phyloP scores from a whole-genome alignment of 495 filamentous ascomycete genomes.

The Aspergillus asperescens region DNA sequence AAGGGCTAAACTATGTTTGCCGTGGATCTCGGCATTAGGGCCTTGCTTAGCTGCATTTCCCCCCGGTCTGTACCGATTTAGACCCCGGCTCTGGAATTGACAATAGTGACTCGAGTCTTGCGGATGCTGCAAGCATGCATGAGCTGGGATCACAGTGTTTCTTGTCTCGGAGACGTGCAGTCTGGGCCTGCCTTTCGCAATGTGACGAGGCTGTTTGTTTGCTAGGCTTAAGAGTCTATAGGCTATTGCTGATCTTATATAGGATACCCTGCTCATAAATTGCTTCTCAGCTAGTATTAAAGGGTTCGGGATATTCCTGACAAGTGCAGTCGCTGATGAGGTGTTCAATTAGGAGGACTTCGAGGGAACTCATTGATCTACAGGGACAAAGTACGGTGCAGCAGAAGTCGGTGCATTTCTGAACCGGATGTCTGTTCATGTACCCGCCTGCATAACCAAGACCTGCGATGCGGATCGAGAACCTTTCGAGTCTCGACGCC shows the following conservation, averaged over 20 bases:
- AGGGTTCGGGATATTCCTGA: not conserved
- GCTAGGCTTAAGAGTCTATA: not conserved
- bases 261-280: not conserved
- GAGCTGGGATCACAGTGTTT: not conserved
- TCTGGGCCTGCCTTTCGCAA: not conserved
- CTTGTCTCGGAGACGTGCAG: not conserved
- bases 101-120: not conserved
- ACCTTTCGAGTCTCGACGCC: not conserved
- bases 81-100: not conserved
- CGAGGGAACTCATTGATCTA: not conserved
- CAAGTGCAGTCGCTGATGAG: not conserved
- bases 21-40: slow-evolving; percentile 8
- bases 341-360: not conserved
- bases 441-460: not conserved
- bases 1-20: not conserved
- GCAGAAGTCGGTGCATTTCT: not conserved
- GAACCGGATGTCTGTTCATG: not conserved
- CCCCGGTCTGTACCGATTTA: not conserved
- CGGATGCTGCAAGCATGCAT: not conserved
- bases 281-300: not conserved
- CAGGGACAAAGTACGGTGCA: slow-evolving; percentile 3
- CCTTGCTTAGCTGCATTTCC: slow-evolving; percentile 5
- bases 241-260: not conserved
- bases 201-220: slow-evolving; percentile 1
- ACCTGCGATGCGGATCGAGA: not conserved